Evolutionary conservation across 2,329 filamentous ascomycete genomes (phyloP).

Genomic region (Boeremia exigua): DNA sequence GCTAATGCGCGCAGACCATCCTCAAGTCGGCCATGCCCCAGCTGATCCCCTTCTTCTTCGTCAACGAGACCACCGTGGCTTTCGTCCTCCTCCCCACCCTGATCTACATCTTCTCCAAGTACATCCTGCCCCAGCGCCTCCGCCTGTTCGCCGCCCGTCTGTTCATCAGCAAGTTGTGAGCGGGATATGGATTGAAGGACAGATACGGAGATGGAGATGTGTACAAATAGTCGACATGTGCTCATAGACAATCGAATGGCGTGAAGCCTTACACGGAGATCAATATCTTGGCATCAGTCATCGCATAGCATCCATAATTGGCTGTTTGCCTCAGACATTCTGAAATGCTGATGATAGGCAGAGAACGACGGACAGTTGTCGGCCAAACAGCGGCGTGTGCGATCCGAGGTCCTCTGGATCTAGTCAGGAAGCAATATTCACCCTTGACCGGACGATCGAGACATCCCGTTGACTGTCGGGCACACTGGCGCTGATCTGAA

Average conservation of each 20-base stretch:
- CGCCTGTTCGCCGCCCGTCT: slow-evolving; percentile 50
- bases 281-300: neutral
- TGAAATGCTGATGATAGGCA: neutral
- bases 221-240: slow-evolving; percentile 45
- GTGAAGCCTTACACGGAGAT: slow-evolving; percentile 10
- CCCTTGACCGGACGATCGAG: no score
- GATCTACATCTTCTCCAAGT: slow-evolving; percentile 54
- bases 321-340: neutral
- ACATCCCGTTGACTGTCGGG: no score
- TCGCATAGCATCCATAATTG: neutral
- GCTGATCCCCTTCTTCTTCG: slow-evolving; percentile 55
- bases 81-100: slow-evolving; percentile 51
- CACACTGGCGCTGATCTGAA: no score
- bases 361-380: neutral
- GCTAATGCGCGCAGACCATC: slow-evolving; percentile 41
- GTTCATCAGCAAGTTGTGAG: slow-evolving; percentile 55
- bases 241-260: slow-evolving; percentile 45
- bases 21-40: slow-evolving; percentile 54
- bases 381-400: neutral
- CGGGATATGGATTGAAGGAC: slow-evolving; percentile 9
- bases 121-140: slow-evolving; percentile 51
- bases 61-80: slow-evolving; percentile 52
- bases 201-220: slow-evolving; percentile 22
- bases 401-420: no score
- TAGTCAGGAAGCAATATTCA: neutral